Evolutionary conservation across 23 red algal species (phyloP), one percentile per base, ranked within the genome.

Genomic region (Cyanidioschyzon merolae): DNA sequence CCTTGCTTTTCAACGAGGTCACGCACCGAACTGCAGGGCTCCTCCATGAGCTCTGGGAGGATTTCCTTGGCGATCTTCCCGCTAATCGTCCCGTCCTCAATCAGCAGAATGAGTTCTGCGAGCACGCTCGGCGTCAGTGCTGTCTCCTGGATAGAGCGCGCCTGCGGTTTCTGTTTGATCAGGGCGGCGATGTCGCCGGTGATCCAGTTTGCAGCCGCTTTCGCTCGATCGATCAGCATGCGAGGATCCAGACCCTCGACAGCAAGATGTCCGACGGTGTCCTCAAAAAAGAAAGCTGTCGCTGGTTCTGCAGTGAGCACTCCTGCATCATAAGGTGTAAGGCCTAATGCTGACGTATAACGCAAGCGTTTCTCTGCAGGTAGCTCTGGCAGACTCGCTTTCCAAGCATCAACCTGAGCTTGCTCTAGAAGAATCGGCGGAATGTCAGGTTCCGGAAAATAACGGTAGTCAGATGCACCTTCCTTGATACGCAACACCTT

Each of bases 381-480:
- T 15, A 96, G 84, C 57, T 96, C 92, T 25, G 87, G 87, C 59
- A 96, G 58, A 1, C 27, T 39, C 21, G 79, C 75, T 38, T 85
- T 51, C 85, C 85, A 88, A 24, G 39, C 38, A 34, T 78, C 39
- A 34, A 96, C 25, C 79, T 75, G 59, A 34, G 58, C 77, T 39
- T 41, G 38, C 0, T 57, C 51, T 54, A 96, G 34, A 26, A 50
- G 26, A 30, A 96, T 41, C 31, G 87, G 92, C 50, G 92, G 92
- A 50, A 96, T 77, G 75, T 96, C 92, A 38, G 92, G 92, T 76
- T 96, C 92, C 26, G 92, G 92, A 75, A 96, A 96, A 76, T 96
- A 96, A 30, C 92, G 83, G 68, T 96, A 96, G 38, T 96, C 92
- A 1, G 92, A 83, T 0, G 83, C 80, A 31, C 68, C 92, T 74